Evolutionary conservation across 495 filamentous ascomycete genomes (phyloP).

Genomic region (Neurospora sublineolata): DNA sequence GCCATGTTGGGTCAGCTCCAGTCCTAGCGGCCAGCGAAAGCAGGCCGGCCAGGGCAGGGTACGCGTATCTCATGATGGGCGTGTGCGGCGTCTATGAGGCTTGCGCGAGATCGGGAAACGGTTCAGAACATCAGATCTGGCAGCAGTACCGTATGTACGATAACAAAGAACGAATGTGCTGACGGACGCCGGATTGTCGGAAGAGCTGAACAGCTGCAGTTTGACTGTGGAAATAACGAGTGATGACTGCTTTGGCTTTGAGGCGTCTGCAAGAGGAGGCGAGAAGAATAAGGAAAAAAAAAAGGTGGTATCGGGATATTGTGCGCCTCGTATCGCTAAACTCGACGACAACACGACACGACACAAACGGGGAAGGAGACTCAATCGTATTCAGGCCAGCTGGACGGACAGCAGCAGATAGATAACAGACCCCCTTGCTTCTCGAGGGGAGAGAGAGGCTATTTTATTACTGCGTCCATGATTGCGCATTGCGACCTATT

Average conservation of each 20-base stretch:
- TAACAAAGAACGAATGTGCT: neutral
- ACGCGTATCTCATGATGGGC: constrained; percentile 14
- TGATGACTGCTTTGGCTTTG: neutral
- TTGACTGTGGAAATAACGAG: neutral
- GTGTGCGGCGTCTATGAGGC: neutral
- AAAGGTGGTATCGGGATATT: neutral
- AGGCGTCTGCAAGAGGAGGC: neutral
- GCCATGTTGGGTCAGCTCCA: constrained; percentile 47
- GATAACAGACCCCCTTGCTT: neutral
- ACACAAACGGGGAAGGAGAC: neutral
- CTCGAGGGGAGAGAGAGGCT: neutral
- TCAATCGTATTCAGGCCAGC: neutral
- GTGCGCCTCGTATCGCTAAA: neutral
- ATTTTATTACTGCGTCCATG: neutral
- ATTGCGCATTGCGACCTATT: neutral
- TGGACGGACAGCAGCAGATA: neutral
- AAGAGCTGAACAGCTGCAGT: neutral
- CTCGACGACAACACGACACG: neutral
- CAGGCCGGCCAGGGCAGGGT: constrained; percentile 16
- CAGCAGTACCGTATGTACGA: neutral
- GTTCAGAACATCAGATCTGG: neutral
- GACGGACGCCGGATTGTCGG: neutral
- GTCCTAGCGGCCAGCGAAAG: constrained; percentile 19
- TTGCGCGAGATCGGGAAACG: neutral
- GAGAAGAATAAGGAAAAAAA: neutral